Percentiles rank a stretch among this genome's conserved stretches.
Conservation (phyloP, 2,329 filamentous ascomycete species). For the Fusarium burgessii region DNA sequence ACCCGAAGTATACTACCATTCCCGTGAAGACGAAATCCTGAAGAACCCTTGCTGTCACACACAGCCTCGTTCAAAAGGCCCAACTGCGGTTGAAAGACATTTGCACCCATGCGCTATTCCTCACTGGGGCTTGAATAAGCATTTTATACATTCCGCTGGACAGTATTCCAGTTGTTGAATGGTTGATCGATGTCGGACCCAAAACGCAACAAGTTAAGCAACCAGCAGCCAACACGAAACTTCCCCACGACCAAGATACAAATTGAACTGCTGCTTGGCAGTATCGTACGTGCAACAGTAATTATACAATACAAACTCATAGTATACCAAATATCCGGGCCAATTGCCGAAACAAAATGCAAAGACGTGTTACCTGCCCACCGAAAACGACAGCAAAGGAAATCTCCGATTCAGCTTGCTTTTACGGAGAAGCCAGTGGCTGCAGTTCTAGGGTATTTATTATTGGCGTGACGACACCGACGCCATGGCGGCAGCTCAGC, state of each 20-base stretch:
- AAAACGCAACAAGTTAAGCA: background rate
- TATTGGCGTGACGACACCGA: constrained; percentile 18
- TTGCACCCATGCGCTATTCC: background rate
- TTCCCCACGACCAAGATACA: background rate
- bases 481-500: constrained; percentile 40
- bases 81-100: background rate
- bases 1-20: constrained; percentile 12
- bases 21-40: background rate
- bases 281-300: background rate
- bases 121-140: background rate
- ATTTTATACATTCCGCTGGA: background rate
- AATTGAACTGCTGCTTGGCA: background rate
- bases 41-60: background rate
- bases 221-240: background rate
- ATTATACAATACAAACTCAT: background rate
- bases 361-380: constrained; percentile 6
- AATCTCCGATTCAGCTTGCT: constrained; percentile 13
- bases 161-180: background rate
- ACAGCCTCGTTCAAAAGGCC: background rate
- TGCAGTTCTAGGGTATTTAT: background rate
- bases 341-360: constrained; percentile 15
- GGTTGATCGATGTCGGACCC: constrained; percentile 4
- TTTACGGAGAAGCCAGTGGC: background rate
- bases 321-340: background rate
- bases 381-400: constrained; percentile 5